Conservation (phyloP, 139 green algal species). For the Chlamydomonas sp. region DNA sequence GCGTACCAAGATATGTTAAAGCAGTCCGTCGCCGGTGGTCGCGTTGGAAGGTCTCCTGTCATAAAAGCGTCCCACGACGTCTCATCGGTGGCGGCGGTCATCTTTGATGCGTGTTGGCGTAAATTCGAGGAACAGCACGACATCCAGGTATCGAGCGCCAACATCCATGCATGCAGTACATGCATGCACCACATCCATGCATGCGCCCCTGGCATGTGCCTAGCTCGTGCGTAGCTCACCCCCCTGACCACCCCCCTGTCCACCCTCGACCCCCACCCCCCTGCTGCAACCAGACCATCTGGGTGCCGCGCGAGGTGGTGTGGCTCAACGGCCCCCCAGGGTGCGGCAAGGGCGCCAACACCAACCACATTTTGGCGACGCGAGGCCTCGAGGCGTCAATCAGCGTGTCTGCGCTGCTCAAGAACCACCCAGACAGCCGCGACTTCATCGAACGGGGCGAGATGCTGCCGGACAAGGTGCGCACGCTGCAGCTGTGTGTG, state of each 20-base stretch:
- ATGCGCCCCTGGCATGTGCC: too few species aligned
- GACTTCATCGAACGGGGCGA: conserved; percentile 58
- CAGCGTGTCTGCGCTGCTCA: conserved; percentile 54
- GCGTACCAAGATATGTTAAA: too few species aligned
- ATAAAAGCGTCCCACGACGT: too few species aligned
- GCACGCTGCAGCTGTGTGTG: too few species aligned
- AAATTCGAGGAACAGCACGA: conserved; percentile 50
- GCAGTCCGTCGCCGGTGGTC: too few species aligned
- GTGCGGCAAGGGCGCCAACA: conserved; percentile 78
- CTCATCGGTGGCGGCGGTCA: too few species aligned
- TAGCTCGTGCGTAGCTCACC: neutral
- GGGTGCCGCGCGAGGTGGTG: conserved; percentile 73
- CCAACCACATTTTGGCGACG: conserved; percentile 74
- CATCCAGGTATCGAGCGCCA: too few species aligned
- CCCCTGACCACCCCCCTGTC: neutral
- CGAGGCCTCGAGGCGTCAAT: conserved; percentile 66
- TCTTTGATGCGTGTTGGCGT: conserved; percentile 72
- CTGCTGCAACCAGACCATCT: conserved; percentile 10
- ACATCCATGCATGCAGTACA: too few species aligned
- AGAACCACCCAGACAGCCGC: conserved; percentile 21
- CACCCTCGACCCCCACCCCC: too few species aligned
- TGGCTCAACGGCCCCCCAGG: conserved; percentile 88
- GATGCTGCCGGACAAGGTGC: conserved; percentile 60
- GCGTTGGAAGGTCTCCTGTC: too few species aligned
- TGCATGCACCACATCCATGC: too few species aligned